Evolutionary conservation across 2,329 filamentous ascomycete genomes (phyloP), one percentile per base, ranked within the genome.

Genomic region (Coleophoma eucalyptorum): DNA sequence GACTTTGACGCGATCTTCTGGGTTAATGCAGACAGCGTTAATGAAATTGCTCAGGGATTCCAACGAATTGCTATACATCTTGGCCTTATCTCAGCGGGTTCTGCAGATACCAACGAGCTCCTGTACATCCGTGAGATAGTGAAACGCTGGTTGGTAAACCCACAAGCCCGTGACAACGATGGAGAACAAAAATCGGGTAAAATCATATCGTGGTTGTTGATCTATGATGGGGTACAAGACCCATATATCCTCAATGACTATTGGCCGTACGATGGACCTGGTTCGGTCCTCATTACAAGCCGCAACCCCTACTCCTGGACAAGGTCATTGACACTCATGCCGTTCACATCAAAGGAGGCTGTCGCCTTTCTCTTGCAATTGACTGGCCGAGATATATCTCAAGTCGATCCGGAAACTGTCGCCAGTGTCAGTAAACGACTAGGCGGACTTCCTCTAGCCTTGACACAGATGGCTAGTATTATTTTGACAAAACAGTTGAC

Each of bases 1-100:
- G 18, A 50, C 15, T 53, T 48, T 21, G 51, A 53, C 32, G 51
- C 48, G 18, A 35, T 53, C 16, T 42, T 53, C 41, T 68, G 65
- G 65, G 55, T 68, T 5, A 20, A 52, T 19, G 64, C 65, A 5
- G 64, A 67, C 50, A 55, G 58, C 6, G 46, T 55, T 41, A 55
- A 48, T 6, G 63, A 65, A 47, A 49, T 67, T n/a, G 26, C 26
- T 26, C 26, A 26, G 6, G 62, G 58, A 15, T 41, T 57, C 11
- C 43, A 55, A 49, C 66, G 58, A 32, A 61, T 64, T 41, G 58
- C 64, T 4, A 12, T 58, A 3, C 48, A 45, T 31, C 53, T 66
- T 3, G 62, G 57, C 11, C 56, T 67, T 5, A 58, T 62, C 11
- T 20, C 20, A 42, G 51, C 51, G 53, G 62, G 62, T 43, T 33